Conservation (phyloP, 805 yeast genomes). For the Candida suzukii region DNA sequence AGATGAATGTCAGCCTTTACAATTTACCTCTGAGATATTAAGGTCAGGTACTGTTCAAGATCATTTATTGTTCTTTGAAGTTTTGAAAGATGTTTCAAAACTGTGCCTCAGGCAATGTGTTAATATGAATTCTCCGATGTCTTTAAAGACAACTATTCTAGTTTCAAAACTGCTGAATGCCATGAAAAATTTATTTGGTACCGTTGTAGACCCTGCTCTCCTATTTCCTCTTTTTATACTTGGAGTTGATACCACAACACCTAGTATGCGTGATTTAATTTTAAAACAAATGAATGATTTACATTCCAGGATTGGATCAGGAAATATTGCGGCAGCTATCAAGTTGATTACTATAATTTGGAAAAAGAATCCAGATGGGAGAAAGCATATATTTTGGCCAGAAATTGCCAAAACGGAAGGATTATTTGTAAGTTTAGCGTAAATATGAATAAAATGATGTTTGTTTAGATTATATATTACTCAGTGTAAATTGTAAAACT, state of each 20-base stretch:
- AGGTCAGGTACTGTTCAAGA: constrained; percentile 3
- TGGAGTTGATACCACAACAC: constrained; percentile 4
- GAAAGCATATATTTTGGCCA: constrained; percentile 7
- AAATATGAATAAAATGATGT: constrained; percentile 14
- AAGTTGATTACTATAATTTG: constrained; percentile 1
- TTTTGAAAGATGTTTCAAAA: constrained; percentile 3
- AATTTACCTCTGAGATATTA: constrained; percentile 2
- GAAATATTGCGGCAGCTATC: constrained; percentile 3
- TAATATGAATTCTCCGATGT: constrained; percentile 5
- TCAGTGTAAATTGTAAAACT: too few relatives aligned
- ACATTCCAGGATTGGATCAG: constrained; percentile 2
- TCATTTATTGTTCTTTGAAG: constrained; percentile 5
- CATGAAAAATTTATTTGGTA: constrained; percentile 2
- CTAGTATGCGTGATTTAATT: constrained; percentile 1
- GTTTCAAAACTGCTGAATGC: constrained; percentile 1
- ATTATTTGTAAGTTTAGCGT: constrained; percentile 5
- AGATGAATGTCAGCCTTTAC: constrained; percentile 2
- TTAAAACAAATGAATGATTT: constrained; percentile 1
- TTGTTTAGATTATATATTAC: too few relatives aligned
- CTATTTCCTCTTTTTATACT: constrained; percentile 5
- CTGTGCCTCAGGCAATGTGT: constrained; percentile 5
- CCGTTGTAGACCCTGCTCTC: constrained; percentile 4
- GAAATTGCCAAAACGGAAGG: constrained; percentile 1
- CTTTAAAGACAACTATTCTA: constrained; percentile 4
- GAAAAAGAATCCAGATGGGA: constrained; percentile 6